Conservation (phyloP, 306 rosid genomes). For the Aeschynomene evenia region DNA sequence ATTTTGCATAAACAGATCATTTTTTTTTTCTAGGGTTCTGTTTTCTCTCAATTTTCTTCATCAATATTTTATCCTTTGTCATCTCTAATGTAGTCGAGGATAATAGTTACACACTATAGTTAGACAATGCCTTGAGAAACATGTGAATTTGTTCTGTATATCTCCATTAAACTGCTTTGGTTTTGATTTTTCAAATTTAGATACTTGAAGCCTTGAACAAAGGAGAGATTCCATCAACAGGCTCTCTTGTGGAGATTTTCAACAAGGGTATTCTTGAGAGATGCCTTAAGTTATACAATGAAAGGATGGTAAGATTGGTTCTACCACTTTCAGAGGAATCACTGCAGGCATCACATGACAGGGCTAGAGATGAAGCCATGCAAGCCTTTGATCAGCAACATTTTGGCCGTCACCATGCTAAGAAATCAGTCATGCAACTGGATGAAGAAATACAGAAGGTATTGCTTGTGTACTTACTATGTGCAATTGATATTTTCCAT, state of each 20-base stretch:
- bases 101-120: background rate
- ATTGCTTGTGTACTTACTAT: background rate
- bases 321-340: constrained; percentile 59
- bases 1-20: background rate
- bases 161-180: constrained; percentile 8
- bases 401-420: constrained; percentile 87
- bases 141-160: background rate
- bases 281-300: constrained; percentile 64
- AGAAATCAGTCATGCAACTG: constrained; percentile 66
- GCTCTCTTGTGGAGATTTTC: constrained; percentile 86
- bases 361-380: constrained; percentile 52
- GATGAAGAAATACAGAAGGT: constrained; percentile 80
- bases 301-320: constrained; percentile 44
- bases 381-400: constrained; percentile 68
- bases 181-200: constrained; percentile 40
- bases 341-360: constrained; percentile 54
- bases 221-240: constrained; percentile 95
- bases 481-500: constrained; percentile 23
- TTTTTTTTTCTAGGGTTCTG: background rate
- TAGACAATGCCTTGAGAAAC: background rate
- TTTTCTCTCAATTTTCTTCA: background rate
- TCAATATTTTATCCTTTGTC: background rate
- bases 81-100: constrained; percentile 6
- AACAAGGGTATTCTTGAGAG: constrained; percentile 86
- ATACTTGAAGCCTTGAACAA: constrained; percentile 92